Conservation (phyloP, 2,329 filamentous ascomycete species). For the Raffaelea arxii region DNA sequence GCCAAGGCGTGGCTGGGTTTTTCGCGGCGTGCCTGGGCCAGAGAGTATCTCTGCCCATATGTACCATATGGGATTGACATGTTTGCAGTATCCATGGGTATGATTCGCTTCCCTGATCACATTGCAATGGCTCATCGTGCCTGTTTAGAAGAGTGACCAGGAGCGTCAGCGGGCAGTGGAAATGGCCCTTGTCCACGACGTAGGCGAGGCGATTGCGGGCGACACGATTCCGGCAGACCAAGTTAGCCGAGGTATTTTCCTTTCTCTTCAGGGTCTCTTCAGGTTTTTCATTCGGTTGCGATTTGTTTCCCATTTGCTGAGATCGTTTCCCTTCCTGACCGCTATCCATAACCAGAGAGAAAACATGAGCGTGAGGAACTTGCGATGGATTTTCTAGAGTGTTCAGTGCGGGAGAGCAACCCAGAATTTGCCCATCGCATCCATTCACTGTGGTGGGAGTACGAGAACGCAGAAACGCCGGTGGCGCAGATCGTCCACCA, state of each 20-base stretch:
- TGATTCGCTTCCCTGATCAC: not conserved
- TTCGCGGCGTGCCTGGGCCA: not conserved
- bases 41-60: not conserved
- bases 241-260: not conserved
- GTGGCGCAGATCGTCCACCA: not conserved
- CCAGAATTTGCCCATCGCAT: not conserved
- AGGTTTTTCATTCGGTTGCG: too few species aligned
- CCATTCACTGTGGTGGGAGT: not conserved
- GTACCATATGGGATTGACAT: not conserved
- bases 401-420: not conserved
- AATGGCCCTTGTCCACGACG: not conserved
- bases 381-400: not conserved
- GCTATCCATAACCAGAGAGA: not conserved
- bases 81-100: not conserved
- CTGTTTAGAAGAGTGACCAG: not conserved
- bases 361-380: not conserved
- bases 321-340: not conserved
- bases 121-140: not conserved
- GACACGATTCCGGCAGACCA: not conserved
- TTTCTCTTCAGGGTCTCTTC: not conserved
- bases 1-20: not conserved
- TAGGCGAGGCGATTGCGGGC: not conserved
- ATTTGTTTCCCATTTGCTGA: too few species aligned
- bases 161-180: not conserved
- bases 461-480: not conserved